Conservation (phyloP, 176 grass and related monocot species). For the Poa annua region DNA sequence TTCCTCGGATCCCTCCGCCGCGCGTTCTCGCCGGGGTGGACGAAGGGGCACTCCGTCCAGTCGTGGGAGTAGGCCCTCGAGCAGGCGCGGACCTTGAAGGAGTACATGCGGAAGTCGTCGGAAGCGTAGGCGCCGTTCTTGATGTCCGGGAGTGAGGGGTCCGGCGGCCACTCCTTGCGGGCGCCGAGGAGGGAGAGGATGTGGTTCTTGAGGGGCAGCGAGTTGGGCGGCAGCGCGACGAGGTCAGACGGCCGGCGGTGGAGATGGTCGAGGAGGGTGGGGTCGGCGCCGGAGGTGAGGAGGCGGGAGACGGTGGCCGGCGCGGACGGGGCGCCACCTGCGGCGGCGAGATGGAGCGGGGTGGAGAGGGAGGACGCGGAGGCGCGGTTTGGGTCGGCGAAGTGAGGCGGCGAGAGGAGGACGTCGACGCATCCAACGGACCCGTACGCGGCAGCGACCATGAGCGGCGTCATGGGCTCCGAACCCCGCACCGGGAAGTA, state of each 20-base stretch:
- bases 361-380: slow-evolving; percentile 50
- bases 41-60: slow-evolving; percentile 90
- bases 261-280: slow-evolving; percentile 48
- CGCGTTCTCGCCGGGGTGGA: slow-evolving; percentile 88
- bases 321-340: slow-evolving; percentile 46
- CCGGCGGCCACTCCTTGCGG: slow-evolving; percentile 78
- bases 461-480: slow-evolving; percentile 64
- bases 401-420: slow-evolving; percentile 52
- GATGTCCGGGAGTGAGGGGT: slow-evolving; percentile 78
- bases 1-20: slow-evolving; percentile 74
- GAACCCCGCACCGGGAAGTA: slow-evolving; percentile 51
- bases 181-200: slow-evolving; percentile 53
- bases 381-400: slow-evolving; percentile 54
- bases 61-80: slow-evolving; percentile 82
- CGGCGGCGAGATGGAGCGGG: slow-evolving; percentile 65
- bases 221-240: slow-evolving; percentile 42
- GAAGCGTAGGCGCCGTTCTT: slow-evolving; percentile 80
- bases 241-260: slow-evolving; percentile 60
- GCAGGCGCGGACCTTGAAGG: slow-evolving; percentile 83
- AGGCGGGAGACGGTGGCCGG: slow-evolving; percentile 50
- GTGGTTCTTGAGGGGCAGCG: slow-evolving; percentile 45
- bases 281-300: slow-evolving; percentile 59
- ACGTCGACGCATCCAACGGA: slow-evolving; percentile 51
- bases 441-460: slow-evolving; percentile 73
- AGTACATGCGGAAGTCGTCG: slow-evolving; percentile 84